phyloP scores from a whole-genome alignment of 176 grass and related monocot genomes.

The Carex pumila region DNA sequence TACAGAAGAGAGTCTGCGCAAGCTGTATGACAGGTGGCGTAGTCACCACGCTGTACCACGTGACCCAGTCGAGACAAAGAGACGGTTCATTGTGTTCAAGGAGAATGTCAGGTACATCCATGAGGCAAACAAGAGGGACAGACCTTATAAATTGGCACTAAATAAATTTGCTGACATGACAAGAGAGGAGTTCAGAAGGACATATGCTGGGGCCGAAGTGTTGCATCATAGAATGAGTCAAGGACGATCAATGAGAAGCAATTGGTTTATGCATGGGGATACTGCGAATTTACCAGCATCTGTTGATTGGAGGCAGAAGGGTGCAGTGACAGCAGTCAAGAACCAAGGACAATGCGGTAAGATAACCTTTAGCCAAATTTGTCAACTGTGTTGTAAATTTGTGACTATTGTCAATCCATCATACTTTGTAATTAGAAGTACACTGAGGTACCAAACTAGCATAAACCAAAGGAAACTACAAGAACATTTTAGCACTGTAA shows the following conservation, averaged over 20 bases:
- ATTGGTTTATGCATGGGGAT: conserved; percentile 31
- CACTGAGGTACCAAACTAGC: neutral
- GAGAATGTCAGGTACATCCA: conserved; percentile 59
- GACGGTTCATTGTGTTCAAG: conserved; percentile 62
- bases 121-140: conserved; percentile 43
- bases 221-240: conserved; percentile 9
- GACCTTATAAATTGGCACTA: conserved; percentile 50
- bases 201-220: conserved; percentile 36
- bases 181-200: conserved; percentile 48
- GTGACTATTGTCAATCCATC: neutral
- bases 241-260: neutral
- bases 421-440: neutral
- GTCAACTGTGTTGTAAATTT: neutral
- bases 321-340: conserved; percentile 61
- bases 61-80: neutral
- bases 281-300: conserved; percentile 13
- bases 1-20: conserved; percentile 44
- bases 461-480: neutral
- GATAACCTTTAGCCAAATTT: neutral
- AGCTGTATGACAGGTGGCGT: conserved; percentile 55
- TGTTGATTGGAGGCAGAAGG: conserved; percentile 62
- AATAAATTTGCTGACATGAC: conserved; percentile 92
- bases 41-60: conserved; percentile 31
- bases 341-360: conserved; percentile 82
- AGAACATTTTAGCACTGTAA: neutral